A percentile compares a stretch with the other conserved stretches of the same genome.
These are phyloP conservation scores for Allium fistulosum DNA, from an alignment of 106 monocot genomes.

Conservation along the genomic window DNA sequence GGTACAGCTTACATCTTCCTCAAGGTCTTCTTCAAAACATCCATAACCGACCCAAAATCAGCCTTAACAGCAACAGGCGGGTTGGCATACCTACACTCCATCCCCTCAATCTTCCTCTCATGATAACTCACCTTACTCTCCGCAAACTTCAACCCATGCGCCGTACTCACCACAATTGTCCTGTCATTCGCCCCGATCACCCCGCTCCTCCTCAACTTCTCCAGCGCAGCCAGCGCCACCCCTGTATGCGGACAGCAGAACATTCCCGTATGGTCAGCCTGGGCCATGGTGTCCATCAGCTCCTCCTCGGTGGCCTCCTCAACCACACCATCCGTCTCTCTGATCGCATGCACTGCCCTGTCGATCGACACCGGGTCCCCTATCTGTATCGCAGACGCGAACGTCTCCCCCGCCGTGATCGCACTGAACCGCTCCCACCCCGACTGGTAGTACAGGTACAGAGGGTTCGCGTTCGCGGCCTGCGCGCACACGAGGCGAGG, in stretches of 20 bases:
- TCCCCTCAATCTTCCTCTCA: too few relatives aligned
- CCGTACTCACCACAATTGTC: constrained; percentile 89
- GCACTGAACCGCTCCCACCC: constrained; percentile 71
- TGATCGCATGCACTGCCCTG: constrained; percentile 66
- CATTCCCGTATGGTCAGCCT: constrained; percentile 84
- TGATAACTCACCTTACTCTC: too few relatives aligned
- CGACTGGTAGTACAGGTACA: constrained; percentile 71
- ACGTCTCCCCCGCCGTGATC: constrained; percentile 50
- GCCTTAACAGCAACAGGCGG: too few relatives aligned
- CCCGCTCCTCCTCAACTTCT: too few relatives aligned
- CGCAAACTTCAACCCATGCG: constrained; percentile 88
- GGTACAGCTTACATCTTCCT: too few relatives aligned
- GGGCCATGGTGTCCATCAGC: constrained; percentile 82
- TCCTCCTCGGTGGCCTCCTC: too few relatives aligned
- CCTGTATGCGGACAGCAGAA: constrained; percentile 97
- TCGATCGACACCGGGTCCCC: constrained; percentile 92
- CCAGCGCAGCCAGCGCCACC: constrained; percentile 73
- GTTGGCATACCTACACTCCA: too few relatives aligned
- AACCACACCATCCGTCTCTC: constrained; percentile 61
- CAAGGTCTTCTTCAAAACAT: too few relatives aligned
- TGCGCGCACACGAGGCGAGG: constrained; percentile 89
- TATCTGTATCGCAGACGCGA: constrained; percentile 92
- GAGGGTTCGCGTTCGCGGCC: constrained; percentile 87
- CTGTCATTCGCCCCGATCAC: constrained; percentile 63
- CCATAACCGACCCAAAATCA: too few relatives aligned